Evolutionary conservation across 2,329 filamentous ascomycete genomes (phyloP), one percentile per base, ranked within the genome.

Genomic region (Plectosphaerella plurivora): DNA sequence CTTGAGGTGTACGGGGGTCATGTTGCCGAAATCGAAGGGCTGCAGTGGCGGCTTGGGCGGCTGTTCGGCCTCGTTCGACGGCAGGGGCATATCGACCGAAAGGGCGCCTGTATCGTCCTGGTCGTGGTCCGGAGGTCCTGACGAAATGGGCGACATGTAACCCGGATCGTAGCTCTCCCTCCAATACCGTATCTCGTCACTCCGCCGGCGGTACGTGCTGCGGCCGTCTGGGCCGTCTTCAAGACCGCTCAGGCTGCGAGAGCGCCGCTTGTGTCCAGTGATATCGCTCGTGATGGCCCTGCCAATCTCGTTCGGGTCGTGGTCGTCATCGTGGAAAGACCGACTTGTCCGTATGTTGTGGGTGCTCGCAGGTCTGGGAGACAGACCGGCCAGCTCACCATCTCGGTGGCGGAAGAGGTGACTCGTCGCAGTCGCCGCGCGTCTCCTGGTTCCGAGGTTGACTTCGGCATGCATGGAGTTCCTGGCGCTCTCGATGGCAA

Each of bases 181-280:
- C 82, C 83, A 86, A 60, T 82, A 83, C 12, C 80, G 77, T 39
- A 86, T 84, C 63, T 87, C 83, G 51, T 83, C 81, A 61, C 81
- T 86, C 28, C 82, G 76, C 36, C 81, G 75, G 44, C 82, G 75
- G 4, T 10, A 18, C 10, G 41, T 20, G 16, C 18, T 18, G 66
- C 64, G 3, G 68, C 66, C 18, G 73, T 57, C 28, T 74, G 70
- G 5, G 74, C 69, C 41, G 11, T 44, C 41, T 8, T 20, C 54
- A 18, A 85, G 68, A 10, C 81, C 79, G 0, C 81, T 82, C 11
- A 86, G 63, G 57, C 82, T 86, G 47, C 82, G 73, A 2, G 82
- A 86, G 45, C 82, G 76, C 44, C 83, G 74, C 45, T 79, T 76
- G 25, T 73, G 63, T 4, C 68, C 72, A 35, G 68, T 69, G 22